Percentiles rank a stretch among this genome's conserved stretches.
Evolutionary conservation across 2,329 filamentous ascomycete genomes (phyloP).

Genomic region (Trichophyton mentagrophytes): DNA sequence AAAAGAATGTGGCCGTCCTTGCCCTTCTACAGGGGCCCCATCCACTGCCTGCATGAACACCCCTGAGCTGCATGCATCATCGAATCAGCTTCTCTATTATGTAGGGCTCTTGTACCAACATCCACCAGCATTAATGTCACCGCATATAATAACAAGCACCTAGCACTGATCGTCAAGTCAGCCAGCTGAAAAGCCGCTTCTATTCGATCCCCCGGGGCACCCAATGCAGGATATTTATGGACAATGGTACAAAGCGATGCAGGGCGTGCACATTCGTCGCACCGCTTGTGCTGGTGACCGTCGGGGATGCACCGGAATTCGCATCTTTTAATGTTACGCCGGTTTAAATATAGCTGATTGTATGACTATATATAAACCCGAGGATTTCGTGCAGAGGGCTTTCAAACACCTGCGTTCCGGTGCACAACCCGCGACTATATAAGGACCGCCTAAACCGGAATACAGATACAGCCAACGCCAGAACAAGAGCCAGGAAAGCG

Average conservation of each 20-base stretch:
- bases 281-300: not conserved
- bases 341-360: not conserved
- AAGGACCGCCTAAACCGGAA: not conserved
- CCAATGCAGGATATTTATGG: not conserved
- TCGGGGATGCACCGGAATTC: not conserved
- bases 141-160: not conserved
- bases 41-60: no score
- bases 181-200: not conserved
- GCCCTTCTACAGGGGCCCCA: no score
- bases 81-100: no score
- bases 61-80: no score
- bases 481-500: not conserved
- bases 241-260: not conserved
- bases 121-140: no score
- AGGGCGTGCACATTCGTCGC: not conserved
- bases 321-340: not conserved
- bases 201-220: not conserved
- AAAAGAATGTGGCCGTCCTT: no score
- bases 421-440: no score
- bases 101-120: no score
- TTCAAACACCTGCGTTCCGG: not conserved
- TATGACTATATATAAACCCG: not conserved
- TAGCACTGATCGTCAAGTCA: not conserved
- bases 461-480: not conserved
- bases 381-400: not conserved